A percentile compares a stretch with the other conserved stretches of the same genome.
These are phyloP conservation scores for Exophiala alcalophila DNA, from an alignment of 2,329 filamentous ascomycete genomes.

Conservation along the genomic window DNA sequence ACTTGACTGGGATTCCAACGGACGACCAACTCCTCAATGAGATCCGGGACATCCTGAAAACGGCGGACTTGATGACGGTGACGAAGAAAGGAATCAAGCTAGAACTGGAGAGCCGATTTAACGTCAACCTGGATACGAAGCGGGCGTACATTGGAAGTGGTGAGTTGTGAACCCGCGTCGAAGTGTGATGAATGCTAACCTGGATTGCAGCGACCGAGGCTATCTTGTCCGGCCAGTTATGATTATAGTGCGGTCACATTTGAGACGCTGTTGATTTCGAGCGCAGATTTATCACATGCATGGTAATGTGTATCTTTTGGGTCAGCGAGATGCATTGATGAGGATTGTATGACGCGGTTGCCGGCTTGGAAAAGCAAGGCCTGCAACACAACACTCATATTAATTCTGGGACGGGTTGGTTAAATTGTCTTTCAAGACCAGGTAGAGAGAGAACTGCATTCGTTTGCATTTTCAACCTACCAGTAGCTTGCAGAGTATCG, in stretches of 20 bases:
- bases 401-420: too few species aligned
- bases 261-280: too few species aligned
- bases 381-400: too few species aligned
- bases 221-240: constrained; percentile 72
- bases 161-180: constrained; percentile 49
- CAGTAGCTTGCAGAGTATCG: too few species aligned
- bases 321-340: too few species aligned
- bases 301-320: too few species aligned
- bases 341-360: too few species aligned
- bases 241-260: too few species aligned
- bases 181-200: constrained; percentile 32
- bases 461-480: too few species aligned
- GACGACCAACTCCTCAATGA: constrained; percentile 90
- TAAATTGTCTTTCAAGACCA: too few species aligned
- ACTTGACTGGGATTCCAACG: constrained; percentile 71
- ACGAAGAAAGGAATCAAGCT: constrained; percentile 98
- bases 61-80: constrained; percentile 92
- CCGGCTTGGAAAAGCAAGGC: too few species aligned
- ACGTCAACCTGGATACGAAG: constrained; percentile 78
- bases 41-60: constrained; percentile 88
- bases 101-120: constrained; percentile 88
- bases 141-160: constrained; percentile 91
- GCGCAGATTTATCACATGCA: not conserved
- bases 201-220: constrained; percentile 67
- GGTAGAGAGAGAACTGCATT: too few species aligned